Evolutionary conservation across 129 eudicot species (phyloP).

Genomic region (Arctium minus): DNA sequence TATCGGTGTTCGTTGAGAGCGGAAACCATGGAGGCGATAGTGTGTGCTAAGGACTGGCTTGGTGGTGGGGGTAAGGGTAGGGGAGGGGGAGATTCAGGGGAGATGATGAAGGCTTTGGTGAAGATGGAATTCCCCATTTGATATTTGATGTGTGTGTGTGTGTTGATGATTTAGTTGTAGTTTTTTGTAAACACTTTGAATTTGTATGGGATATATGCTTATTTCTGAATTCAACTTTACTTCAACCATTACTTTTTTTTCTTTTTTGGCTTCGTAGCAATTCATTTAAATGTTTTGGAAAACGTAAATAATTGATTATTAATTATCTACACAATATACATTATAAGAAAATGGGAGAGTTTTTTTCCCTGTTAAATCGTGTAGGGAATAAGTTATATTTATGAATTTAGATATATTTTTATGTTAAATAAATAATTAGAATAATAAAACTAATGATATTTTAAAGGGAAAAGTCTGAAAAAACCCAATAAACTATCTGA

Average conservation of each 20-base stretch:
- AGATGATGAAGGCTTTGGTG: slow-evolving; percentile 28
- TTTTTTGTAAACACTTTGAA: neutral
- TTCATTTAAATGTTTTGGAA: too few species aligned
- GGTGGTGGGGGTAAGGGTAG: slow-evolving; percentile 12
- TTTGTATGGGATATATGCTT: slow-evolving; percentile 5
- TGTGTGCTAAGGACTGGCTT: slow-evolving; percentile 83
- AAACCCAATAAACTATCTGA: too few species aligned
- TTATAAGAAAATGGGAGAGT: too few species aligned
- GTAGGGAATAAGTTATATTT: too few species aligned
- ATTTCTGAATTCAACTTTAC: slow-evolving; percentile 4
- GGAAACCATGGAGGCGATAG: slow-evolving; percentile 76
- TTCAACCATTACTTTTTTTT: neutral
- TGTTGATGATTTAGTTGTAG: neutral
- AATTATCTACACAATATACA: too few species aligned
- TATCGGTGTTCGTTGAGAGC: slow-evolving; percentile 70
- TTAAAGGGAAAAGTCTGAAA: too few species aligned
- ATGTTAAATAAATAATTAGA: too few species aligned
- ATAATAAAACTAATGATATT: too few species aligned
- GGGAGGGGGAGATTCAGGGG: slow-evolving; percentile 25
- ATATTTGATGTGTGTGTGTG: neutral
- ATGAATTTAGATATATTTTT: too few species aligned
- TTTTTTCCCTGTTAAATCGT: too few species aligned
- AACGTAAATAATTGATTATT: too few species aligned
- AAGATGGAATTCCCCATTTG: slow-evolving; percentile 78
- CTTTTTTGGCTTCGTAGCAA: too few species aligned